Conservation (phyloP, 177 flowering plant species). For the Vitis hybrid region DNA sequence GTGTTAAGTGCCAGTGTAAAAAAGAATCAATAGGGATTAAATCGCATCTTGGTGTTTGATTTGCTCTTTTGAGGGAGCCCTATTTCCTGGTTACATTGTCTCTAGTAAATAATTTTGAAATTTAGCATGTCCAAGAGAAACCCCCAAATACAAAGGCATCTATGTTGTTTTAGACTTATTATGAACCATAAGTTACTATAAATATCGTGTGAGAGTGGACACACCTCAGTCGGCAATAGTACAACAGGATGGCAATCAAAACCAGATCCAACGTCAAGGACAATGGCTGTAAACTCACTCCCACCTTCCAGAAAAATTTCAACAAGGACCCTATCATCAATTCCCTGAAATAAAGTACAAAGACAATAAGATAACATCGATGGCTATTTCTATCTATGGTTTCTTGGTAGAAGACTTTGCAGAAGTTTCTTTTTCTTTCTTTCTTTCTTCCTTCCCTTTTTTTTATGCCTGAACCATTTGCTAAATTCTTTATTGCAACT, state of each 20-base stretch:
- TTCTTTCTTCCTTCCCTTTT: too few relatives aligned
- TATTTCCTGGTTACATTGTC: too few relatives aligned
- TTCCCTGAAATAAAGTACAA: slow-evolving; percentile 45
- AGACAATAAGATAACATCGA: not conserved
- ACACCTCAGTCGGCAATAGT: slow-evolving; percentile 83
- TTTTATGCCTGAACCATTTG: too few relatives aligned
- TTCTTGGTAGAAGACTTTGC: not conserved
- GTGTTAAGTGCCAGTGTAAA: too few relatives aligned
- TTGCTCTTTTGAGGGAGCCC: not conserved
- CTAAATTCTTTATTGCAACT: too few relatives aligned
- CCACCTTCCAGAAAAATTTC: slow-evolving; percentile 90
- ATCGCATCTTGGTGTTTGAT: too few relatives aligned
- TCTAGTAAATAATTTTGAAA: too few relatives aligned
- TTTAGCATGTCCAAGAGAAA: too few relatives aligned
- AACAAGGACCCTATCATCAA: slow-evolving; percentile 75
- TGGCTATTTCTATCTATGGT: too few relatives aligned
- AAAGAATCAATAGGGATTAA: too few relatives aligned
- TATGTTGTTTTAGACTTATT: too few relatives aligned
- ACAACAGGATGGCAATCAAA: slow-evolving; percentile 66
- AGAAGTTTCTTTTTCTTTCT: not conserved
- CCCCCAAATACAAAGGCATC: too few relatives aligned
- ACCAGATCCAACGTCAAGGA: slow-evolving; percentile 85
- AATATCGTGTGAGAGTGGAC: not conserved
- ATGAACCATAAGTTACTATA: not conserved
- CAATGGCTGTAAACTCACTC: slow-evolving; percentile 84